Conservation (phyloP, 768 basidiomycete species). For the Heimioporus sp. region DNA sequence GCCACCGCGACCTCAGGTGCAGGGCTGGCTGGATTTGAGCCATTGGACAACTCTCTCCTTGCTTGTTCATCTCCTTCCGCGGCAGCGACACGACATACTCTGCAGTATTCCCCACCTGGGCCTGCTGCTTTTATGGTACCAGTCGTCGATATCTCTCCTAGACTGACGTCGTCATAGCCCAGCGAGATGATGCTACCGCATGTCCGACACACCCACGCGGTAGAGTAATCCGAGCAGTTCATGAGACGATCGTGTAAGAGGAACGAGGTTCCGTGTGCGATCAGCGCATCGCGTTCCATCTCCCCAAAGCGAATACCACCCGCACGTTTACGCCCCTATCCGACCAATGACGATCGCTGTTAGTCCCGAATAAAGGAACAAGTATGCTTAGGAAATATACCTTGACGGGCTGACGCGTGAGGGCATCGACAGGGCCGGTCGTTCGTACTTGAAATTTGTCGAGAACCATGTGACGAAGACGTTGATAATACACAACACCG, state of each 20-base stretch:
- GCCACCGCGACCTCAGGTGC: slow-evolving; percentile 59
- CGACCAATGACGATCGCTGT: not conserved
- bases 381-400: slow-evolving; percentile 38
- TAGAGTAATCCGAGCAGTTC: slow-evolving; percentile 99
- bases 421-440: slow-evolving; percentile 93
- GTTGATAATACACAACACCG: slow-evolving; percentile 98
- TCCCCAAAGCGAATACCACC: slow-evolving; percentile 99
- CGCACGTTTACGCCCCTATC: slow-evolving; percentile 92
- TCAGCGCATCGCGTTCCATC: slow-evolving; percentile 99
- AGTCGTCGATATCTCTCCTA: slow-evolving; percentile 58
- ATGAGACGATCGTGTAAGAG: slow-evolving; percentile 96
- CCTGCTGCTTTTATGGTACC: slow-evolving; percentile 58
- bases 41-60: slow-evolving; percentile 58
- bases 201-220: slow-evolving; percentile 96
- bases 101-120: slow-evolving; percentile 90
- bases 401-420: slow-evolving; percentile 97
- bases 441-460: slow-evolving; percentile 99
- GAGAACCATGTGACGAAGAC: slow-evolving; percentile 97
- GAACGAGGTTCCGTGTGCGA: slow-evolving; percentile 98
- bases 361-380: not conserved
- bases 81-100: slow-evolving; percentile 79
- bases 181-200: slow-evolving; percentile 96
- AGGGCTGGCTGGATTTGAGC: slow-evolving; percentile 43
- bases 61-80: slow-evolving; percentile 63
- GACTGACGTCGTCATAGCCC: slow-evolving; percentile 86